Evolutionary conservation across 2,329 filamentous ascomycete genomes (phyloP).

Genomic region (Atkinsonella texensis): DNA sequence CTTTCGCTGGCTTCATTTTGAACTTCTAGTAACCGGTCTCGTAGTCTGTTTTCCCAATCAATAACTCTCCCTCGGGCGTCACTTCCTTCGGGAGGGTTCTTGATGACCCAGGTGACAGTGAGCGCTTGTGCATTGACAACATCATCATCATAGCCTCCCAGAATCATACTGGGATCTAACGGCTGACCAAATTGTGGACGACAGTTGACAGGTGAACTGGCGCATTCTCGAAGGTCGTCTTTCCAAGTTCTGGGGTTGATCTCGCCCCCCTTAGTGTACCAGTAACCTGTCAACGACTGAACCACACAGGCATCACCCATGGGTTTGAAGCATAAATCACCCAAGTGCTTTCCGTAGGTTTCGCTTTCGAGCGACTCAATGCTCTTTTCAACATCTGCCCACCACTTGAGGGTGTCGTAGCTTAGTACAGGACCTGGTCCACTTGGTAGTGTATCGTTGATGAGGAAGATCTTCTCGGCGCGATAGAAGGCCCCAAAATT

Average conservation of each 20-base stretch:
- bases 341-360: conserved; percentile 54
- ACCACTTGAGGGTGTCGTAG: conserved; percentile 85
- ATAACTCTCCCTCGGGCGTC: conserved; percentile 60
- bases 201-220: conserved; percentile 70
- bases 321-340: conserved; percentile 91
- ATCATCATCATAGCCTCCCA: conserved; percentile 66
- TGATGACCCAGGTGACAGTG: conserved; percentile 89
- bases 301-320: conserved; percentile 81
- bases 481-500: conserved; percentile 96
- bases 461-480: conserved; percentile 82
- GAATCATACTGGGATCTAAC: conserved; percentile 69
- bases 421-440: conserved; percentile 67
- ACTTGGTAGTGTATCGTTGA: conserved; percentile 64
- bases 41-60: conserved; percentile 79
- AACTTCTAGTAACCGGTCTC: conserved; percentile 59
- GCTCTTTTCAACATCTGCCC: conserved; percentile 78
- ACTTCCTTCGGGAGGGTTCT: conserved; percentile 68
- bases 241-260: conserved; percentile 49
- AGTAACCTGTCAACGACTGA: conserved; percentile 87
- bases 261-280: conserved; percentile 43
- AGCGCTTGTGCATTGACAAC: conserved; percentile 66
- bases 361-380: conserved; percentile 61
- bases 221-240: conserved; percentile 58
- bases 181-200: conserved; percentile 84
- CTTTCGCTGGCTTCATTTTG: conserved; percentile 67